Base-by-base conservation (phyloP, 192 early-diverging fungal genomes). In the Backusella circina region DNA sequence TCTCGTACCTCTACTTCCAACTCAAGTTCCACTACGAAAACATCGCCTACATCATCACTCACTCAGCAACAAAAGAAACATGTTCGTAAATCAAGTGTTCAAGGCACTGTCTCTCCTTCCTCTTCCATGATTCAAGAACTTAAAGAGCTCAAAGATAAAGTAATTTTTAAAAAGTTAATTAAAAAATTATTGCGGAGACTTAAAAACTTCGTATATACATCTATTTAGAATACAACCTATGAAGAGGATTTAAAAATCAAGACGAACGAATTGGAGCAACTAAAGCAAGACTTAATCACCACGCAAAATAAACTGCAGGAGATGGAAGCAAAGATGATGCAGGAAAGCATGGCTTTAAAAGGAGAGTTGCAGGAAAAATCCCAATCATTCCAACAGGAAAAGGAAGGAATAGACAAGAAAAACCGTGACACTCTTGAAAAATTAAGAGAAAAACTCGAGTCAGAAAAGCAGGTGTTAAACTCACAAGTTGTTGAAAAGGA, bases 371-470 rank as follows among this genome's bases (percentile, higher is more conserved):
- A 70, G 23, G 21, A 70, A 36, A 18, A 30, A 28, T 76, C 75
- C 13, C n/a, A 44, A 36, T 37, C 32, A 13, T 72, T 67, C 32
- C 72, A 81, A 28, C n/a, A 70, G 23, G 79, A 70, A 21, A 71
- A 70, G 15, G 77, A 73, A 61, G 35, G 44, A 26, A n/a, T 36
- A 0, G 77, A 77, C 12, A 31, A 70, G 26, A 66, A 66, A 33
- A 26, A 28, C 16, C 38, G 77, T 36, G 72, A 78, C 4, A 41
- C 28, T 39, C 68, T 78, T 51, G 77, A 78, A 37, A 70, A 37
- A 18, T 57, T 78, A n/a, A 38, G 77, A 26, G 77, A 74, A 33
- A 69, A 74, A 21, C 50, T 78, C 2, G 65, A 78, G 36, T 41
- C 26, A 7, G 77, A 78, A 54, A 73, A 74, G 23, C 47, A 67